Evolutionary conservation across 1,284 basidiomycete species (phyloP), one percentile per base, ranked within the genome.

Genomic region (Moesziomyces antarcticus): DNA sequence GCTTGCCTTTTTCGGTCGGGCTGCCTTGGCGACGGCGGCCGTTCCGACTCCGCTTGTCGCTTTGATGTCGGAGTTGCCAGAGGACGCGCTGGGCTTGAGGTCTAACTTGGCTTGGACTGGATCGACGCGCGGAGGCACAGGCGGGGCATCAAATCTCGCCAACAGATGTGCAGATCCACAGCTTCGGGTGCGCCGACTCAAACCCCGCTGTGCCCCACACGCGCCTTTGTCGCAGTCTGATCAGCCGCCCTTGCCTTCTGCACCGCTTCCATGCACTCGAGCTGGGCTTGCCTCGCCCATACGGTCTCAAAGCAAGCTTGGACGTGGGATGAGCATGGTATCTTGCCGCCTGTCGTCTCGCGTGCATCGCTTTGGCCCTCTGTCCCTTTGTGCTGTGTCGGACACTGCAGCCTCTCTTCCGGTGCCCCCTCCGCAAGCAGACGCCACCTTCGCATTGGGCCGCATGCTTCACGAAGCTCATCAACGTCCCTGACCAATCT

Each of bases 381-480:
- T 55, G 53, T 47, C 35, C 44, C 53, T 55, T 55, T 55, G 35
- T 55, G 53, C 33, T 43, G n/a, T 47, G 25, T 21, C 44, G 20
- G 25, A 25, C 2, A 22, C 35, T 40, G 51, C 22, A 46, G 45
- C 22, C 45, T 46, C 45, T 44, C 20, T 13, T 44, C 22, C 20
- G 22, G 20, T 21, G 20, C 22, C 21, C 16, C 14, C 25, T 14
- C 44, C 24, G 22, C 4, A 22, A 40, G 35, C 35, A 35, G 18
- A 40, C 37, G 37, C 37, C 37, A 40, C 37, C 16, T 33, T 33
- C 30, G 30, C 30, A 7, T 56, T 49, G 22, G 10, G 27, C 24
- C 37, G 37, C 43, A 59, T 56, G 56, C 63, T 66, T 66, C 56
- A 56, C 49, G 37, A 56, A 35, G 52, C 56, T 59, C 24, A 66